Percentiles rank a stretch among this genome's conserved stretches.
Conservation (phyloP, 257 asterid species). For the Nicotiana knightiana region DNA sequence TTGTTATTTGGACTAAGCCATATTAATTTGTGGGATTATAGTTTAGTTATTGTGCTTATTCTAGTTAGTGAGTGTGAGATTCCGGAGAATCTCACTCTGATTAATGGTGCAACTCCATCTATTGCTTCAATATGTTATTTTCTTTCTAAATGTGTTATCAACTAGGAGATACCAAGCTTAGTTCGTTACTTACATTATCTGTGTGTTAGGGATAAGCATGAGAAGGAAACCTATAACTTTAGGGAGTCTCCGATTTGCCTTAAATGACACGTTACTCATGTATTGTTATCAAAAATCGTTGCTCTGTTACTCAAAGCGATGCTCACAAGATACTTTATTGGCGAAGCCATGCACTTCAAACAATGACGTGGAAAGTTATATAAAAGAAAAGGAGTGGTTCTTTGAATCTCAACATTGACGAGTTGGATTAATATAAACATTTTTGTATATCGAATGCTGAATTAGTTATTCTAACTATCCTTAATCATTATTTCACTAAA, state of each 20-base stretch:
- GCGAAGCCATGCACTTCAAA: too few relatives aligned
- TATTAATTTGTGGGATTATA: background rate
- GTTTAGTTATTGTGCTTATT: background rate
- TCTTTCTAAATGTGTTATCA: background rate
- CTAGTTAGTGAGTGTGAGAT: background rate
- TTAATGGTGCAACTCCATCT: constrained; percentile 37
- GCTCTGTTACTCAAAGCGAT: background rate
- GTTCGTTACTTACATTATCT: background rate
- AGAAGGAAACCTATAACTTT: too few relatives aligned
- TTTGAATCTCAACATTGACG: background rate
- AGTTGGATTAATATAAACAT: background rate
- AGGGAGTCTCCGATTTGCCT: background rate
- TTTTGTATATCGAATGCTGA: background rate
- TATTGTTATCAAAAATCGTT: background rate
- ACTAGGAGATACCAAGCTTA: background rate
- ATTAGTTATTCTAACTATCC: background rate
- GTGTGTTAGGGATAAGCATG: too few relatives aligned
- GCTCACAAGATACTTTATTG: background rate
- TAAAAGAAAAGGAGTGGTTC: background rate
- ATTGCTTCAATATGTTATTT: background rate
- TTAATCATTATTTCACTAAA: background rate
- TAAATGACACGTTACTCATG: background rate
- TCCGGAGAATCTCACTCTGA: constrained; percentile 48
- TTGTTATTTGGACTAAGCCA: background rate
- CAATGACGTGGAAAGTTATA: background rate